These are phyloP conservation scores for Pachysandra terminalis DNA, from an alignment of 164 flowering plant species.

Conservation along the genomic window DNA sequence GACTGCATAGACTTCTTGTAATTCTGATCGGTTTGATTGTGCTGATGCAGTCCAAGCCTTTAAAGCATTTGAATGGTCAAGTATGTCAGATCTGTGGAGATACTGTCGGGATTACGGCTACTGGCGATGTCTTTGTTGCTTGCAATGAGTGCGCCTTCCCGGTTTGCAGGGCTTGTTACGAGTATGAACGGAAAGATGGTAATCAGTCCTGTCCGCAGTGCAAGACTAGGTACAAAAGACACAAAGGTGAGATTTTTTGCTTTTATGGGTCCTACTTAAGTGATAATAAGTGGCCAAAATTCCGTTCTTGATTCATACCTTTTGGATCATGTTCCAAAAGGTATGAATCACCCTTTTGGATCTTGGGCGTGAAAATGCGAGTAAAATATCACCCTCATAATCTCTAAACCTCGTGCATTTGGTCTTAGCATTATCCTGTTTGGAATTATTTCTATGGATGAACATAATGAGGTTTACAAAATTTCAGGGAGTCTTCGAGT, in stretches of 20 bases:
- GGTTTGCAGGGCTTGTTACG: slow-evolving; percentile 94
- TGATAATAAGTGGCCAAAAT: too few relatives aligned
- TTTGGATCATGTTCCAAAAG: neutral
- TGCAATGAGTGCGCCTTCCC: slow-evolving; percentile 99
- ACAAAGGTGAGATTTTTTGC: slow-evolving; percentile 53
- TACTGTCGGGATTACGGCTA: slow-evolving; percentile 64
- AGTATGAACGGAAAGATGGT: slow-evolving; percentile 94
- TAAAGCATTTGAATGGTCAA: slow-evolving; percentile 72
- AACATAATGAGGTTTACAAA: slow-evolving; percentile 4
- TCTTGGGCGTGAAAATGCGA: too few relatives aligned
- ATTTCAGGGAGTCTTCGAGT: slow-evolving; percentile 88
- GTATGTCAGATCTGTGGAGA: slow-evolving; percentile 98
- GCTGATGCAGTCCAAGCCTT: slow-evolving; percentile 72
- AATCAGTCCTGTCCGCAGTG: slow-evolving; percentile 93
- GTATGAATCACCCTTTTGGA: too few relatives aligned
- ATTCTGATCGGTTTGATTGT: neutral
- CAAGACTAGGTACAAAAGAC: slow-evolving; percentile 94
- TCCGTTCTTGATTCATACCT: neutral
- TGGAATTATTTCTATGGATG: neutral
- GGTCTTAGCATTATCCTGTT: neutral
- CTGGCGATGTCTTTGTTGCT: slow-evolving; percentile 88
- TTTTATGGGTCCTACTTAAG: too few relatives aligned
- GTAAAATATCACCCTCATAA: too few relatives aligned
- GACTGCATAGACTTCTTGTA: neutral
- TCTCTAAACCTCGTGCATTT: too few relatives aligned